Evolutionary conservation across 2,329 filamentous ascomycete species (phyloP).

Genomic region (Phaeoacremonium minimum): DNA sequence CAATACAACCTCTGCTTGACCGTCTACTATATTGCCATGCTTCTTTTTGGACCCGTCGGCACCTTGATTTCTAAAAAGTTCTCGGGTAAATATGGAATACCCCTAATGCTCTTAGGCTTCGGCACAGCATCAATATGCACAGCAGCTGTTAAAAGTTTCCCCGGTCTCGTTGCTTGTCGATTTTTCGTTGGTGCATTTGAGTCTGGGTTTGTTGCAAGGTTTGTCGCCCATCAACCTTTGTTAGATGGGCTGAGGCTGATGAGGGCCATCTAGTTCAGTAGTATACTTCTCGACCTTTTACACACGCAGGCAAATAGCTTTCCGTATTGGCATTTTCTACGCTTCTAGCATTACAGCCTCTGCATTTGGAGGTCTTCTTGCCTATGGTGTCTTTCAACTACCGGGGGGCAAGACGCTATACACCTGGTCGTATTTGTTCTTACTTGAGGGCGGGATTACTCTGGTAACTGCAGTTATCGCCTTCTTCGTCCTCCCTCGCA

Average conservation of each 20-base stretch:
- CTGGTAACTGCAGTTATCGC: background rate
- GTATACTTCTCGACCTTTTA: slow-evolving; percentile 7
- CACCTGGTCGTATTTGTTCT: slow-evolving; percentile 5
- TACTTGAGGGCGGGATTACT: slow-evolving; percentile 4
- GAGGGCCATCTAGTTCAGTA: slow-evolving; percentile 1
- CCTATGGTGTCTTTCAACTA: background rate
- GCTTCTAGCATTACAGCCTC: slow-evolving; percentile 5
- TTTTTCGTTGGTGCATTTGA: slow-evolving; percentile 6
- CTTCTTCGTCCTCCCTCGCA: slow-evolving; percentile 1
- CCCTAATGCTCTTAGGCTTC: background rate
- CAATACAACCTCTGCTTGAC: slow-evolving; percentile 7
- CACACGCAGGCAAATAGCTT: slow-evolving; percentile 4
- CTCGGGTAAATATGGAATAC: background rate
- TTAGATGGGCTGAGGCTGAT: background rate
- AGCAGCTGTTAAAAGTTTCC: slow-evolving; percentile 3
- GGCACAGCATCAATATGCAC: background rate
- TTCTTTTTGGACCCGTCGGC: slow-evolving; percentile 4
- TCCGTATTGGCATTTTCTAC: slow-evolving; percentile 7
- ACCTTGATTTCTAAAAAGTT: slow-evolving; percentile 5
- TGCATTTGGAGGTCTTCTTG: slow-evolving; percentile 1
- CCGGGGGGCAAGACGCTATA: background rate
- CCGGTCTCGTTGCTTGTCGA: slow-evolving; percentile 1
- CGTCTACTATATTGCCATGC: slow-evolving; percentile 6
- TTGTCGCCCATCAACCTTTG: background rate
- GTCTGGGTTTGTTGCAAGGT: slow-evolving; percentile 7